Evolutionary conservation across 73 alveolate genomes (phyloP).

Genomic region (Tetrahymena elliotti): DNA sequence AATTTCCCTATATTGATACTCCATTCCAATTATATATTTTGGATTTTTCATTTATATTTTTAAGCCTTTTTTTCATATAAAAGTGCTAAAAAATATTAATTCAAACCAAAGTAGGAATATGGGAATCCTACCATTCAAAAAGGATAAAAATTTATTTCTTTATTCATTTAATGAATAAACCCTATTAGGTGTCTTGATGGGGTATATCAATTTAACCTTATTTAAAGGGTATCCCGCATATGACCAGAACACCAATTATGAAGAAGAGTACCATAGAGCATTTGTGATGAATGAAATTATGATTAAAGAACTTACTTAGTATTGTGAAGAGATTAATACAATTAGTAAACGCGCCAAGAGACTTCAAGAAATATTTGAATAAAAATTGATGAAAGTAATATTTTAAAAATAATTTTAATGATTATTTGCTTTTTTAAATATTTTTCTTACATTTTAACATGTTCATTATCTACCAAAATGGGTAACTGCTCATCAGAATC

Average conservation of each 20-base stretch:
- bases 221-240: background rate
- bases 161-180: background rate
- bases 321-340: background rate
- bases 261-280: background rate
- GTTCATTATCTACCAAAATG: too few relatives aligned
- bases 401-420: background rate
- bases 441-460: background rate
- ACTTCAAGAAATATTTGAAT: background rate
- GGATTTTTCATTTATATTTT: background rate
- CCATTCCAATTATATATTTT: too few relatives aligned
- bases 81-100: background rate
- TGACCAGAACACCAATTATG: background rate
- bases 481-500: too few relatives aligned
- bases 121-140: background rate
- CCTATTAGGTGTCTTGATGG: slow-evolving; percentile 1
- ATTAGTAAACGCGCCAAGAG: background rate
- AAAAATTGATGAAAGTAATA: background rate
- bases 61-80: background rate
- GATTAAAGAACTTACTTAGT: background rate
- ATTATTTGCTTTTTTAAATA: background rate
- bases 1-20: too few relatives aligned
- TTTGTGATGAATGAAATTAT: background rate
- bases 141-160: background rate
- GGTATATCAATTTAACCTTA: background rate
- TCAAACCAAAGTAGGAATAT: background rate